A percentile compares a stretch with the other conserved stretches of the same genome.
Evolutionary conservation across 116 monocot genomes (phyloP).

Genomic region (Posidonia oceanica): DNA sequence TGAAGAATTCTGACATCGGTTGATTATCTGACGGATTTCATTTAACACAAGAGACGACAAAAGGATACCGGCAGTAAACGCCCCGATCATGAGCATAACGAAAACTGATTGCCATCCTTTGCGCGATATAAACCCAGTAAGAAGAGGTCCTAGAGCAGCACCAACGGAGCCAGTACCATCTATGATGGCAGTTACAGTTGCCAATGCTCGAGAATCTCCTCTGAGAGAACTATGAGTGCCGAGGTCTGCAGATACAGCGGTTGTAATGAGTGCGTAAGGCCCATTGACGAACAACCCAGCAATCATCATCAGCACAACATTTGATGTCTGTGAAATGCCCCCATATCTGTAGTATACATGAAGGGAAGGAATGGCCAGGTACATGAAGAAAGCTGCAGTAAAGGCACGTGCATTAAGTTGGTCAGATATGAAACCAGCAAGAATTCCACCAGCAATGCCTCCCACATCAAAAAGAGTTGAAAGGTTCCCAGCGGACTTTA

Average conservation of each 20-base stretch:
- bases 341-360: conserved; percentile 42
- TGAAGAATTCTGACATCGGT: neutral
- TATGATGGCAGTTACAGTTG: conserved; percentile 54
- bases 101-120: conserved; percentile 44
- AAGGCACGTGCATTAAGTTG: conserved; percentile 41
- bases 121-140: conserved; percentile 39
- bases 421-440: conserved; percentile 57
- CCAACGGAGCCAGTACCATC: conserved; percentile 58
- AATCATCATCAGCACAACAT: conserved; percentile 44
- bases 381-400: conserved; percentile 53
- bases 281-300: conserved; percentile 54
- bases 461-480: conserved; percentile 60
- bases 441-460: conserved; percentile 47
- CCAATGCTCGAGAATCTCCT: conserved; percentile 35
- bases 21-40: conserved; percentile 21
- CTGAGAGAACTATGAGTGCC: conserved; percentile 50
- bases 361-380: conserved; percentile 35
- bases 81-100: conserved; percentile 32
- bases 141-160: conserved; percentile 49
- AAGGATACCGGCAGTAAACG: conserved; percentile 32
- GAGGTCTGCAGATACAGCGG: conserved; percentile 59
- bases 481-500: conserved; percentile 42
- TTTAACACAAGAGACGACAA: conserved; percentile 23
- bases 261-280: conserved; percentile 61
- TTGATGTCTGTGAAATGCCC: conserved; percentile 23